Percentiles rank a stretch among this genome's conserved stretches.
phyloP scores from a whole-genome alignment of 331 rosid species.

The Malus hybrid region DNA sequence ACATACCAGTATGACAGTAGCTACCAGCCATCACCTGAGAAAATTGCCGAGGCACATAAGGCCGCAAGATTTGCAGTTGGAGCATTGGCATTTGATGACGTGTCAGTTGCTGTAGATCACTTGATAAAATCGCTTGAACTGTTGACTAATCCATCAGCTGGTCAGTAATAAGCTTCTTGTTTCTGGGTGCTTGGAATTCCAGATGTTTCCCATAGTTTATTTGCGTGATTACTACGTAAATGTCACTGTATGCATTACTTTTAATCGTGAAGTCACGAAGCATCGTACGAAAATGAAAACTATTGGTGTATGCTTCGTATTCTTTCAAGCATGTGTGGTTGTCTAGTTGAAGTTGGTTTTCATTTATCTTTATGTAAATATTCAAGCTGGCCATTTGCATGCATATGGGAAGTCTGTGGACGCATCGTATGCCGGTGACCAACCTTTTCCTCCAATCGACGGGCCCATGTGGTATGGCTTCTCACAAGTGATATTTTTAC shows the following conservation, averaged over 20 bases:
- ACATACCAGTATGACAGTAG: slow-evolving; percentile 66
- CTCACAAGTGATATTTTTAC: too few relatives aligned
- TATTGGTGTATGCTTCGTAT: background rate
- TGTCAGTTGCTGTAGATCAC: slow-evolving; percentile 73
- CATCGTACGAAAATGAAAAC: background rate
- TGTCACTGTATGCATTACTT: background rate
- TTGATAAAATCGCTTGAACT: slow-evolving; percentile 83
- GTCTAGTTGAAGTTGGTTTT: background rate
- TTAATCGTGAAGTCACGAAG: background rate
- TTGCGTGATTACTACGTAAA: background rate
- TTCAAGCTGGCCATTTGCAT: background rate
- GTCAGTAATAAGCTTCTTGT: slow-evolving; percentile 28
- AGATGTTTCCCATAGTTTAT: background rate
- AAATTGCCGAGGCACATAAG: slow-evolving; percentile 93
- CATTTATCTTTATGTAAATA: background rate
- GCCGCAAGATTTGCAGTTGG: slow-evolving; percentile 99
- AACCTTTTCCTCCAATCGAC: too few relatives aligned
- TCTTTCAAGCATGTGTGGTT: background rate
- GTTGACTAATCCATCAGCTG: slow-evolving; percentile 82
- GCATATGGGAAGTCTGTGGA: too few relatives aligned
- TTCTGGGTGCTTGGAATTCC: background rate
- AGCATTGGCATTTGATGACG: slow-evolving; percentile 96
- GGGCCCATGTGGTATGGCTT: too few relatives aligned
- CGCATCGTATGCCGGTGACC: too few relatives aligned
- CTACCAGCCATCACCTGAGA: slow-evolving; percentile 83